Evolutionary conservation across 768 basidiomycete species (phyloP).

Genomic region (Exsudoporus frostii): DNA sequence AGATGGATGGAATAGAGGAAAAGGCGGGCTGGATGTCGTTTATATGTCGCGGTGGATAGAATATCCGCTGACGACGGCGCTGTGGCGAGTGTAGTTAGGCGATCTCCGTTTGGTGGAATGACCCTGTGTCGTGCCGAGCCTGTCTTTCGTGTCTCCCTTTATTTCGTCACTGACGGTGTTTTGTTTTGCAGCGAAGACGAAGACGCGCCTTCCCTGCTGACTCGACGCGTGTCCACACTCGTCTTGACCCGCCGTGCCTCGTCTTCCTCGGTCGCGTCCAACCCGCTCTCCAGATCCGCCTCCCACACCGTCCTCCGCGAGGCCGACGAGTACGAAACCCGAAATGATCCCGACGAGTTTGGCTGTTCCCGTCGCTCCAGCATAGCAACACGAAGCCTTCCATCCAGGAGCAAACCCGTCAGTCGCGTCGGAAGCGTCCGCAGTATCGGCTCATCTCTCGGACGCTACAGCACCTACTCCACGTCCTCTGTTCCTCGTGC

Average conservation of each 20-base stretch:
- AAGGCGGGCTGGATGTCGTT: background rate
- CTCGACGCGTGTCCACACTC: conserved; percentile 57
- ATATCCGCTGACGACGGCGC: conserved; percentile 3
- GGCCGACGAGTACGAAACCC: conserved; percentile 20
- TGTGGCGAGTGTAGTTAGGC: background rate
- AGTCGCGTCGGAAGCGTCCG: conserved; percentile 22
- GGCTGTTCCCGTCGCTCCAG: conserved; percentile 15
- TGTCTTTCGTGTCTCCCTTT: conserved; percentile 1
- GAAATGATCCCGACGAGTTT: conserved; percentile 21
- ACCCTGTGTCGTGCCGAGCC: background rate
- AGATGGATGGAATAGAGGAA: background rate
- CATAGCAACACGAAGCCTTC: conserved; percentile 19
- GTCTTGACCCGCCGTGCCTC: conserved; percentile 49
- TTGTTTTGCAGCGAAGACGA: conserved; percentile 57
- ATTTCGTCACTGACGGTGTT: conserved; percentile 1
- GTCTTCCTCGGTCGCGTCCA: conserved; percentile 37
- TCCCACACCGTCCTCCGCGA: conserved; percentile 32
- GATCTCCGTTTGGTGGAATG: conserved; percentile 1
- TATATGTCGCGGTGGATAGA: conserved; percentile 12
- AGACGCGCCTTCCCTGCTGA: conserved; percentile 66
- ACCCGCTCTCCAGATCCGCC: conserved; percentile 26
- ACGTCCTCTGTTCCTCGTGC: conserved; percentile 16
- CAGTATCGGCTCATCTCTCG: conserved; percentile 23
- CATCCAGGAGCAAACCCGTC: conserved; percentile 18
- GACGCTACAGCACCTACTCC: conserved; percentile 23